These are phyloP conservation scores for Pseudogymnoascus sp. DNA, from an alignment of 2,329 filamentous ascomycete species.

Conservation along the genomic window DNA sequence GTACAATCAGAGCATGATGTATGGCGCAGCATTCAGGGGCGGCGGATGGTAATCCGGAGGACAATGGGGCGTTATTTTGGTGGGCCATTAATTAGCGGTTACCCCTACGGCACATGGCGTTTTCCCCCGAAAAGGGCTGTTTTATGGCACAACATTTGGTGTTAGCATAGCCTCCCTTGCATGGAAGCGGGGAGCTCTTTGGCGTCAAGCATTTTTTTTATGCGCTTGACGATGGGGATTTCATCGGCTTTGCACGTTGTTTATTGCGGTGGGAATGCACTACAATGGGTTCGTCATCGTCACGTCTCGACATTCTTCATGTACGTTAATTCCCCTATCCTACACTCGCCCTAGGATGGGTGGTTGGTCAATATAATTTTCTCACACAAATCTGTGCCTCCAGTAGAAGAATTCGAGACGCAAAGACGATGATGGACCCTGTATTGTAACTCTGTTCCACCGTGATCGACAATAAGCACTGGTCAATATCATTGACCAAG, in stretches of 20 bases:
- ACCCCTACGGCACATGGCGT: slow-evolving; percentile 5
- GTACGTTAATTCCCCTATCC: slow-evolving; percentile 52
- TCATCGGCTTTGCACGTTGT: slow-evolving; percentile 17
- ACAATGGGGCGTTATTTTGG: slow-evolving; percentile 19
- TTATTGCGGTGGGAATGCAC: slow-evolving; percentile 17
- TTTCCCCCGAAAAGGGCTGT: slow-evolving; percentile 22
- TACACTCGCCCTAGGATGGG: slow-evolving; percentile 22
- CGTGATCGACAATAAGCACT: slow-evolving; percentile 13
- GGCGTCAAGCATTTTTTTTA: slow-evolving; percentile 23
- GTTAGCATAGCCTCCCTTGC: slow-evolving; percentile 36
- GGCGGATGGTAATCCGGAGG: slow-evolving; percentile 47
- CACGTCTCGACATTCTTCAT: slow-evolving; percentile 49
- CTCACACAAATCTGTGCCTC: slow-evolving; percentile 31
- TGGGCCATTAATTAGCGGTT: slow-evolving; percentile 9
- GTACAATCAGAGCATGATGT: slow-evolving; percentile 85
- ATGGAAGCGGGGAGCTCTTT: slow-evolving; percentile 28
- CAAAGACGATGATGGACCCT: slow-evolving; percentile 55
- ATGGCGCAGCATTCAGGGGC: slow-evolving; percentile 59
- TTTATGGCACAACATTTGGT: slow-evolving; percentile 28
- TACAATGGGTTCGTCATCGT: slow-evolving; percentile 58
- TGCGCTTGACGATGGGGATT: slow-evolving; percentile 18
- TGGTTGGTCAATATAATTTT: slow-evolving; percentile 43
- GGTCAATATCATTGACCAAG: slow-evolving; percentile 13
- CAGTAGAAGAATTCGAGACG: slow-evolving; percentile 25
- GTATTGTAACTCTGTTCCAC: slow-evolving; percentile 38